Conservation (phyloP, 495 filamentous ascomycete species). For the Lophiotrema nucula region DNA sequence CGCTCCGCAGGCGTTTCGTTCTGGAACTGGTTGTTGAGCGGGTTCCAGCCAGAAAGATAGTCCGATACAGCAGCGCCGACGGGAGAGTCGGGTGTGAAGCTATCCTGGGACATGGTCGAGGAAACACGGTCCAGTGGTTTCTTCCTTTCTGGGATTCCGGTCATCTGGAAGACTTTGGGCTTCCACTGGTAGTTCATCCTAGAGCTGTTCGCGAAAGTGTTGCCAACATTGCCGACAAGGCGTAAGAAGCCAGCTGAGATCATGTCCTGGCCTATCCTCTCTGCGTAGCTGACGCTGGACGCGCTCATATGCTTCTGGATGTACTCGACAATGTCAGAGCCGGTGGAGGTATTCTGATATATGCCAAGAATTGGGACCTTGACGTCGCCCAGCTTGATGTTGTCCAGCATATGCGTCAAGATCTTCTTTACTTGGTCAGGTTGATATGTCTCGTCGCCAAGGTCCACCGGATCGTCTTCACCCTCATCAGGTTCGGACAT, state of each 20-base stretch:
- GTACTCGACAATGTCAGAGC: conserved; percentile 91
- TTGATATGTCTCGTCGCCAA: conserved; percentile 82
- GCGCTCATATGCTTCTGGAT: conserved; percentile 84
- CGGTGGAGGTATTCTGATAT: conserved; percentile 87
- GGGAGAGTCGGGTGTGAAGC: conserved; percentile 59
- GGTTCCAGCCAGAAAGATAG: conserved; percentile 87
- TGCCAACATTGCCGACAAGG: conserved; percentile 90
- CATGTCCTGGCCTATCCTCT: conserved; percentile 91
- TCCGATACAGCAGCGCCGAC: conserved; percentile 77
- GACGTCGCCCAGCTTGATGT: conserved; percentile 79
- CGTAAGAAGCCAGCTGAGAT: conserved; percentile 83
- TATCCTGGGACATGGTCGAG: conserved; percentile 52
- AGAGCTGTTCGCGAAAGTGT: conserved; percentile 93
- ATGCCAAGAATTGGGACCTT: conserved; percentile 95
- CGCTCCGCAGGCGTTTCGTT: conserved; percentile 88
- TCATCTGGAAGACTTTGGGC: conserved; percentile 81
- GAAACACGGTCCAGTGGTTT: conserved; percentile 66
- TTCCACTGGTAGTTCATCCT: conserved; percentile 98
- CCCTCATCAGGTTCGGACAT: conserved; percentile 55
- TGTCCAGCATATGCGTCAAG: conserved; percentile 79
- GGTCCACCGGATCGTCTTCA: conserved; percentile 77
- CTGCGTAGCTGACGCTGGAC: conserved; percentile 79
- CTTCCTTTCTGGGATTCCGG: conserved; percentile 87
- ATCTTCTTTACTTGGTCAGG: conserved; percentile 88
- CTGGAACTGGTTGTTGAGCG: conserved; percentile 80